A percentile compares a stretch with the other conserved stretches of the same genome.
These are phyloP conservation scores for Fragaria nilgerrensis DNA, from an alignment of 306 rosid genomes.

Conservation along the genomic window DNA sequence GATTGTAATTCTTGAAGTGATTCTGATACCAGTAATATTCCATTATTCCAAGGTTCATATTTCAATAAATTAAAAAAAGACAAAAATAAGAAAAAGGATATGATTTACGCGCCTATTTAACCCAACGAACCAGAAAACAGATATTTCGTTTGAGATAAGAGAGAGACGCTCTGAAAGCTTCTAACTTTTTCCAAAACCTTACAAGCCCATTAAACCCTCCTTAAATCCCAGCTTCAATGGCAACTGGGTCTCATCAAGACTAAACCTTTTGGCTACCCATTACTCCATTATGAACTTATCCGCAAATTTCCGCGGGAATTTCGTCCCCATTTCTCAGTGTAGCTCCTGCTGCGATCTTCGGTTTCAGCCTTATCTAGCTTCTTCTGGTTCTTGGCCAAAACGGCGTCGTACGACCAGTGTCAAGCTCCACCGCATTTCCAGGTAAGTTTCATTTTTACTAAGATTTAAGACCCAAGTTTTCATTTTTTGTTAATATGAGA, in stretches of 20 bases:
- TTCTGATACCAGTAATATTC: constrained; percentile 1
- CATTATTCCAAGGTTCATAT: background rate
- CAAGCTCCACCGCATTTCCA: constrained; percentile 34
- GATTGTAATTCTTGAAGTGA: background rate
- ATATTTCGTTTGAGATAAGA: constrained; percentile 34
- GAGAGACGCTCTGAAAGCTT: background rate
- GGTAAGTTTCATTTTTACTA: constrained; percentile 33
- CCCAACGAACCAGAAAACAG: constrained; percentile 18
- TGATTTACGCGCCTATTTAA: constrained; percentile 44
- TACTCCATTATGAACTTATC: constrained; percentile 51
- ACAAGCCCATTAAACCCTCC: background rate
- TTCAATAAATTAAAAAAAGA: constrained; percentile 32
- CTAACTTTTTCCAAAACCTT: background rate
- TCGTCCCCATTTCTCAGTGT: constrained; percentile 51
- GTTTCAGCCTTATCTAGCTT: constrained; percentile 40
- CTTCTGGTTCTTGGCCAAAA: constrained; percentile 26
- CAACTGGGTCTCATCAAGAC: constrained; percentile 40
- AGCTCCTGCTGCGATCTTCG: constrained; percentile 65
- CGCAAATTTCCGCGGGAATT: constrained; percentile 53
- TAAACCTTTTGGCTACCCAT: constrained; percentile 20
- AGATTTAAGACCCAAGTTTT: constrained; percentile 1
- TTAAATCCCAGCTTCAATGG: constrained; percentile 41
- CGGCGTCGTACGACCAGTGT: constrained; percentile 29
- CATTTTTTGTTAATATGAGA: background rate
- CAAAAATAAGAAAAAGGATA: constrained; percentile 29